These are phyloP conservation scores for Monilinia polystroma DNA, from an alignment of 2,329 filamentous ascomycete genomes.

Conservation along the genomic window DNA sequence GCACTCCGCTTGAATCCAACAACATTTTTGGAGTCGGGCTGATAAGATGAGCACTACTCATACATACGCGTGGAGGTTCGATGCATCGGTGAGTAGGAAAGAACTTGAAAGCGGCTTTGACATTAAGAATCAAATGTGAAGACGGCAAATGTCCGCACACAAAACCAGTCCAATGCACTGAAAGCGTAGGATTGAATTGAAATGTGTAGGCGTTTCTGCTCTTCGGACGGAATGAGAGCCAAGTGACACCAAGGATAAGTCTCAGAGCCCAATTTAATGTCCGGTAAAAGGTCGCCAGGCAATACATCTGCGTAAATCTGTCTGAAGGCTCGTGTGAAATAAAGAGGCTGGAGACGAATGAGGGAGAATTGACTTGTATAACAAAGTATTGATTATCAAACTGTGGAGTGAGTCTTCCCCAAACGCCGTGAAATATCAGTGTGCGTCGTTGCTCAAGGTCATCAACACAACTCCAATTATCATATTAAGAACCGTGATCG, in stretches of 20 bases:
- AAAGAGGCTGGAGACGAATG: background rate
- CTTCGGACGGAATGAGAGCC: constrained; percentile 48
- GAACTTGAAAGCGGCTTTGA: background rate
- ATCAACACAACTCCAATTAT: background rate
- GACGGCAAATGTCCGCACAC: constrained; percentile 16
- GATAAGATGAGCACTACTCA: constrained; percentile 11
- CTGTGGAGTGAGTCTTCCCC: background rate
- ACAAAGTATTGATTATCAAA: background rate
- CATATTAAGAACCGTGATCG: background rate
- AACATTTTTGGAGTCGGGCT: background rate
- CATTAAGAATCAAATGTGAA: background rate
- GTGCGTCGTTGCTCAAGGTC: background rate
- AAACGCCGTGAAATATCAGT: constrained; percentile 3
- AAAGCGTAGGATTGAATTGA: constrained; percentile 21
- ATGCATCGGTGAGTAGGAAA: background rate
- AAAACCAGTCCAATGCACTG: constrained; percentile 28
- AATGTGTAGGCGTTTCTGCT: constrained; percentile 34
- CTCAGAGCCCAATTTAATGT: constrained; percentile 46
- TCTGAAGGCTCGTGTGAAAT: too few species aligned
- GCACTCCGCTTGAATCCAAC: background rate
- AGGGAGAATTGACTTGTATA: background rate
- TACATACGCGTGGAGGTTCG: background rate
- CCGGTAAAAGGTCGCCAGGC: constrained; percentile 29
- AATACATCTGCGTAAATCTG: background rate
- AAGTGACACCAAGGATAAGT: constrained; percentile 42